Evolutionary conservation across 805 yeast species (phyloP).

Genomic region (Candida michaelii): DNA sequence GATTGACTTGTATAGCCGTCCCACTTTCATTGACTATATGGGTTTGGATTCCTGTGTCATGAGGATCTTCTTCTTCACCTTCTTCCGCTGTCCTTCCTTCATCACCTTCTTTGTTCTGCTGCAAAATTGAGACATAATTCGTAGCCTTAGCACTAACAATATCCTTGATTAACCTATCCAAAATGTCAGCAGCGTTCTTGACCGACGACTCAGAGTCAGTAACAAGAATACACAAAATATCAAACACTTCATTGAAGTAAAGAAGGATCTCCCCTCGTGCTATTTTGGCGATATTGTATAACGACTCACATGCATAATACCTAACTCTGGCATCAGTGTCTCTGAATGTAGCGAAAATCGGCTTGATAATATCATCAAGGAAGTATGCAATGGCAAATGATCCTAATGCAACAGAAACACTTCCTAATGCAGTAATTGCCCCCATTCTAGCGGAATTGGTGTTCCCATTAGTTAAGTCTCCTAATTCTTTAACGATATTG

Average conservation of each 20-base stretch:
- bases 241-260: conserved; percentile 93
- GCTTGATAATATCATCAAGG: conserved; percentile 82
- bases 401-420: conserved; percentile 92
- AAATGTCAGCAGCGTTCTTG: conserved; percentile 90
- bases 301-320: conserved; percentile 93
- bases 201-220: conserved; percentile 91
- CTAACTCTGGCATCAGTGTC: conserved; percentile 97
- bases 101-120: conserved; percentile 24
- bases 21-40: conserved; percentile 56
- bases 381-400: conserved; percentile 78
- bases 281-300: conserved; percentile 93
- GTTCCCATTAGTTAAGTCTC: conserved; percentile 73
- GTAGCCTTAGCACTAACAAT: conserved; percentile 94
- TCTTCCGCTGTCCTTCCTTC: not conserved
- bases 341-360: conserved; percentile 92
- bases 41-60: conserved; percentile 29
- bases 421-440: conserved; percentile 92
- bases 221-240: conserved; percentile 83
- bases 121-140: conserved; percentile 74
- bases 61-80: not conserved
- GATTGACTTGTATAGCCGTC: conserved; percentile 57
- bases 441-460: conserved; percentile 80
- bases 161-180: conserved; percentile 88
- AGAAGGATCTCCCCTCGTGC: conserved; percentile 91
- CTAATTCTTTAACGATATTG: conserved; percentile 70